These are phyloP conservation scores for Ogataea glucozyma DNA, from an alignment of 805 yeast species.

Conservation along the genomic window DNA sequence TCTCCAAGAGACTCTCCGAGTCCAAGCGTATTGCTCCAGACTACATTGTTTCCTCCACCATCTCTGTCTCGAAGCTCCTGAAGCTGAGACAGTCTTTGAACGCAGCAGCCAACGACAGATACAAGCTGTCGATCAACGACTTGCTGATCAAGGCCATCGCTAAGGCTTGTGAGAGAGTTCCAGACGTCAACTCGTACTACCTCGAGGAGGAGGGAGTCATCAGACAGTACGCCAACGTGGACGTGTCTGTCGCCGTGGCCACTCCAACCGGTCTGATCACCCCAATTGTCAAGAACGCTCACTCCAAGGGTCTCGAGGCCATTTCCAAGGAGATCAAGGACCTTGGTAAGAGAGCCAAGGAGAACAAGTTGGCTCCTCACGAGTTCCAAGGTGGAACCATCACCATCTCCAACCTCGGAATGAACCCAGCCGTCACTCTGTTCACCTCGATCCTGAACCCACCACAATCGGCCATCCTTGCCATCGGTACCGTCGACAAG, in stretches of 20 bases:
- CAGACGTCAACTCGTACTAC: constrained; percentile 94
- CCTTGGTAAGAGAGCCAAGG: constrained; percentile 94
- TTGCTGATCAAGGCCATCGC: constrained; percentile 93
- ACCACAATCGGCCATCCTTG: constrained; percentile 93
- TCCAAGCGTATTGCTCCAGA: constrained; percentile 89
- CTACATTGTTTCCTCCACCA: constrained; percentile 84
- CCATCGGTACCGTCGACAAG: constrained; percentile 90
- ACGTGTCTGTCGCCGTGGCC: constrained; percentile 97
- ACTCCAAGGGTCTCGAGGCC: constrained; percentile 77
- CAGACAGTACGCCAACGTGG: constrained; percentile 89
- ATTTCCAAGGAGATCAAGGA: constrained; percentile 88
- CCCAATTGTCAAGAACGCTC: constrained; percentile 90
- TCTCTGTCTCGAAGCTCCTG: constrained; percentile 85
- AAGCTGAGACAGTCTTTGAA: constrained; percentile 91
- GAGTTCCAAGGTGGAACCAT: constrained; percentile 99
- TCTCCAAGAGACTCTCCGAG: constrained; percentile 82
- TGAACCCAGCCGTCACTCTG: constrained; percentile 90
- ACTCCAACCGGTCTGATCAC: constrained; percentile 97
- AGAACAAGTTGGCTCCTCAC: constrained; percentile 87
- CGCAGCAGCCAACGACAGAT: constrained; percentile 79
- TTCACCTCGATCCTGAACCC: constrained; percentile 98
- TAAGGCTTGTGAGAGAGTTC: constrained; percentile 84
- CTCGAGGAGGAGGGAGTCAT: constrained; percentile 84
- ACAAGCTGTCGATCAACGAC: constrained; percentile 92
- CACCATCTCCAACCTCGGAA: constrained; percentile 97